Conservation (phyloP, 2,329 filamentous ascomycete species). For the Tolypocladium guangdongense region DNA sequence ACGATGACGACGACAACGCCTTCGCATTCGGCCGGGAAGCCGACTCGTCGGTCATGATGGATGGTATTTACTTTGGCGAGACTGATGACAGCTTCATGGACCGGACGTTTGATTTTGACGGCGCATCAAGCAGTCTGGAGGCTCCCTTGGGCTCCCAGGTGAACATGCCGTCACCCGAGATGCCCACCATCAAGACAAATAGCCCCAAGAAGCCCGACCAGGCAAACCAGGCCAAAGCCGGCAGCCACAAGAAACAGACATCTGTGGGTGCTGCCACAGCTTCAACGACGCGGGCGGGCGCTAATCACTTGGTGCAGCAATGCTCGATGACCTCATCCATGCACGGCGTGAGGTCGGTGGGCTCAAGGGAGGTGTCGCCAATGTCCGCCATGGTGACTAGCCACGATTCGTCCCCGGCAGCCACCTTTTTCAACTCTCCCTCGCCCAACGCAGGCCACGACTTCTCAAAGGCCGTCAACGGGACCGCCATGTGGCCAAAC, state of each 20-base stretch:
- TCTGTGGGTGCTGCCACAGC: slow-evolving; percentile 26
- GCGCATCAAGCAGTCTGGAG: slow-evolving; percentile 46
- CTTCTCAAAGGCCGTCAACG: slow-evolving; percentile 22
- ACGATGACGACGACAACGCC: slow-evolving; percentile 26
- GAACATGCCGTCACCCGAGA: slow-evolving; percentile 31
- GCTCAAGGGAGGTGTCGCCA: slow-evolving; percentile 44
- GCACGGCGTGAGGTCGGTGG: slow-evolving; percentile 33
- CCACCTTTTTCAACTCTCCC: slow-evolving; percentile 34
- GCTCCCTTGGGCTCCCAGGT: slow-evolving; percentile 13
- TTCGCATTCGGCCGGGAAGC: slow-evolving; percentile 22
- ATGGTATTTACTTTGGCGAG: slow-evolving; percentile 21
- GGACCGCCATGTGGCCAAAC: slow-evolving; percentile 25
- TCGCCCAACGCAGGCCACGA: slow-evolving; percentile 31
- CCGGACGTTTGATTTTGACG: slow-evolving; percentile 45
- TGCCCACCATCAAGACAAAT: slow-evolving; percentile 28
- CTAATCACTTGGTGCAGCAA: slow-evolving; percentile 31
- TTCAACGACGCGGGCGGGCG: background rate
- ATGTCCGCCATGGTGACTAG: slow-evolving; percentile 39
- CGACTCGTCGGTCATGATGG: slow-evolving; percentile 14
- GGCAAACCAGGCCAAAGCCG: slow-evolving; percentile 13
- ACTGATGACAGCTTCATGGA: slow-evolving; percentile 34
- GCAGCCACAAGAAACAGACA: slow-evolving; percentile 24
- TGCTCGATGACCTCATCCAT: slow-evolving; percentile 39
- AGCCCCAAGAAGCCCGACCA: slow-evolving; percentile 15
- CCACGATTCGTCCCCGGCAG: slow-evolving; percentile 39